Evolutionary conservation across 139 green algal species (phyloP).

Genomic region (Chlorella sp.): DNA sequence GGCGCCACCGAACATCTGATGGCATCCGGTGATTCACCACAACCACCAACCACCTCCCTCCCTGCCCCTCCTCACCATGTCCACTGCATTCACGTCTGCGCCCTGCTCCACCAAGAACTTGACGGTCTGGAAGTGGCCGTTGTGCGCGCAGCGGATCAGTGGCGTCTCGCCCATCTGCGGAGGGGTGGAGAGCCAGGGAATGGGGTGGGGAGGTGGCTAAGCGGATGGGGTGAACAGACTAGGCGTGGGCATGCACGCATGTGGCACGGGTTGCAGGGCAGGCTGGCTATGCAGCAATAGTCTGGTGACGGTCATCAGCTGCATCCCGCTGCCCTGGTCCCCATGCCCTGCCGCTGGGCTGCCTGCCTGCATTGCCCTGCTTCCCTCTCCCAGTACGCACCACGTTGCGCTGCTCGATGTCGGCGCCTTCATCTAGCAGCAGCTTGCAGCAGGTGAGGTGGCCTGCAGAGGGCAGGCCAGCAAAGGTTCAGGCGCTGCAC

Average conservation of each 20-base stretch:
- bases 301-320: too few species aligned
- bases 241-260: too few species aligned
- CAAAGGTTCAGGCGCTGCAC: too few species aligned
- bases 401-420: constrained; percentile 94
- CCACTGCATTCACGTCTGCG: constrained; percentile 76
- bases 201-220: neutral
- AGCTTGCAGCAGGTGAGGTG: constrained; percentile 78
- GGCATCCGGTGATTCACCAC: too few species aligned
- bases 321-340: too few species aligned
- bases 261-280: too few species aligned
- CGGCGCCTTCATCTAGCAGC: constrained; percentile 86
- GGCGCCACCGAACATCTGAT: too few species aligned
- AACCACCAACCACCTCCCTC: neutral
- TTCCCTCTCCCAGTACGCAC: constrained; percentile 44
- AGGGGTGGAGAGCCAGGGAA: neutral
- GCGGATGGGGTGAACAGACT: too few species aligned
- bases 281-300: too few species aligned
- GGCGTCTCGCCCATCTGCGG: constrained; percentile 91
- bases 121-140: constrained; percentile 87
- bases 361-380: too few species aligned
- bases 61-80: constrained; percentile 71
- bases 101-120: constrained; percentile 81
- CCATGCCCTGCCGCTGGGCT: too few species aligned
- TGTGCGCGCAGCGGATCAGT: constrained; percentile 89
- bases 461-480: constrained; percentile 49